Percentiles rank a stretch among this genome's conserved stretches.
Evolutionary conservation across 2,329 filamentous ascomycete species (phyloP).

Genomic region (Colletotrichum sp.): DNA sequence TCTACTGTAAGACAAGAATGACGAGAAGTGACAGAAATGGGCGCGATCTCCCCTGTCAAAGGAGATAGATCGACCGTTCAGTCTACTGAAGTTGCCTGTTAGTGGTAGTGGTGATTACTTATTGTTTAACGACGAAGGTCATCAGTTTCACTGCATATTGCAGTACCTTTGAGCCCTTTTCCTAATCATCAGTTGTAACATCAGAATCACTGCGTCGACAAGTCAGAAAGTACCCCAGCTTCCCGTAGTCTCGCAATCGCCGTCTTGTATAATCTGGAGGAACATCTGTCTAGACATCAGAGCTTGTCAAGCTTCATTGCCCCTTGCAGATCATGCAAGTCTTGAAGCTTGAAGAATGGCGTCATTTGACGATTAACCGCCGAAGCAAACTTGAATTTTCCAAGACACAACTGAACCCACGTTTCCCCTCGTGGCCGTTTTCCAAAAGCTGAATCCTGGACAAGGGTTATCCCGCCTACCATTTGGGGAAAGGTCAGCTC

Average conservation of each 20-base stretch:
- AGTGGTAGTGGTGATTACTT: fast-evolving
- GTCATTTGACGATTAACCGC: not conserved
- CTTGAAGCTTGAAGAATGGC: not conserved
- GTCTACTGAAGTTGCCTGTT: not conserved
- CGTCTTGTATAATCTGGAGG: not conserved
- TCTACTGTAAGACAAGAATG: not conserved
- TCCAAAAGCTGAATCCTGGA: not conserved
- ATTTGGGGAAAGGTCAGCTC: not conserved
- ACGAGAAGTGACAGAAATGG: not conserved
- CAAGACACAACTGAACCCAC: not conserved
- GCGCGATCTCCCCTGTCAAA: not conserved
- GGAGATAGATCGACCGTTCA: not conserved
- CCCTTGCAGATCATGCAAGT: not conserved
- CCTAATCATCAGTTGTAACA: not conserved
- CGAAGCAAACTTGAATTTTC: not conserved
- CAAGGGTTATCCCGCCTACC: not conserved
- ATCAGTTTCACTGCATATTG: fast-evolving
- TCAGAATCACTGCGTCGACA: not conserved
- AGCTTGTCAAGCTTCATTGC: not conserved
- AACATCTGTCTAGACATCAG: not conserved
- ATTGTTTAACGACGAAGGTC: fast-evolving
- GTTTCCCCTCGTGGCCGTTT: not conserved
- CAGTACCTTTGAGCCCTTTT: not conserved
- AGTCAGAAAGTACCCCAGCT: not conserved
- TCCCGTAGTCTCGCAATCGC: not conserved